phyloP scores from a whole-genome alignment of 139 green algal genomes.

The Haematococcus lacustris region DNA sequence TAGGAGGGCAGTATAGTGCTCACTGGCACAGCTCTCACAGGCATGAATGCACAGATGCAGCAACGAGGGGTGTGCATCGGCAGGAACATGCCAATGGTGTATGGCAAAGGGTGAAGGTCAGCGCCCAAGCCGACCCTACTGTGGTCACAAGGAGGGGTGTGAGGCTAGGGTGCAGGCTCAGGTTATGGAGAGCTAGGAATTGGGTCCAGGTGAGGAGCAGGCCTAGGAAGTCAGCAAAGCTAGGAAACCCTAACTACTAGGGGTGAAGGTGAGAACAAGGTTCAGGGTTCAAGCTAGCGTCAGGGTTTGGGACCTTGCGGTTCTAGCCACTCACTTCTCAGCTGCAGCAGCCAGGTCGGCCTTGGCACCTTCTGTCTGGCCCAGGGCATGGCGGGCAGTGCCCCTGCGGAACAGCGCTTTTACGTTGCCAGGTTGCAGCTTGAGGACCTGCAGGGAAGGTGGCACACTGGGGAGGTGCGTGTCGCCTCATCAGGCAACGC shows the following conservation, averaged over 20 bases:
- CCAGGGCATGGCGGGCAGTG: slow-evolving; percentile 38
- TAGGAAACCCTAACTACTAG: not conserved
- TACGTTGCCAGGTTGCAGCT: slow-evolving; percentile 25
- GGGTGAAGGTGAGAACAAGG: not conserved
- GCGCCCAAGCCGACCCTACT: too few species aligned
- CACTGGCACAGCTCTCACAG: not conserved
- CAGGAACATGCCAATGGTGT: not conserved
- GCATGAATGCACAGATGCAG: not conserved
- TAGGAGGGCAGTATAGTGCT: not conserved
- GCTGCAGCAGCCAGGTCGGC: slow-evolving; percentile 48
- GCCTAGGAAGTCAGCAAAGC: not conserved
- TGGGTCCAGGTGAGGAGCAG: not conserved
- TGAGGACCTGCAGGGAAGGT: slow-evolving; percentile 27
- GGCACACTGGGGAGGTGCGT: not conserved
- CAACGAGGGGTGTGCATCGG: not conserved
- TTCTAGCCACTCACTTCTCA: slow-evolving; percentile 21
- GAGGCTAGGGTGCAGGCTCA: not conserved
- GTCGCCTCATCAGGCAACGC: not conserved
- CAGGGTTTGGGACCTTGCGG: not conserved
- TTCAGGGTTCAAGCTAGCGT: not conserved
- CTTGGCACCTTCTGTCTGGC: slow-evolving; percentile 50
- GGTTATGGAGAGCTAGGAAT: not conserved
- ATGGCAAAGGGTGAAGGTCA: too few species aligned
- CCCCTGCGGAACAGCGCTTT: slow-evolving; percentile 75
- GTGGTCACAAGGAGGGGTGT: too few species aligned